A percentile compares a stretch with the other conserved stretches of the same genome.
phyloP scores from a whole-genome alignment of 225 moss, liverwort and hornwort species.

The Sphagnum contortum region DNA sequence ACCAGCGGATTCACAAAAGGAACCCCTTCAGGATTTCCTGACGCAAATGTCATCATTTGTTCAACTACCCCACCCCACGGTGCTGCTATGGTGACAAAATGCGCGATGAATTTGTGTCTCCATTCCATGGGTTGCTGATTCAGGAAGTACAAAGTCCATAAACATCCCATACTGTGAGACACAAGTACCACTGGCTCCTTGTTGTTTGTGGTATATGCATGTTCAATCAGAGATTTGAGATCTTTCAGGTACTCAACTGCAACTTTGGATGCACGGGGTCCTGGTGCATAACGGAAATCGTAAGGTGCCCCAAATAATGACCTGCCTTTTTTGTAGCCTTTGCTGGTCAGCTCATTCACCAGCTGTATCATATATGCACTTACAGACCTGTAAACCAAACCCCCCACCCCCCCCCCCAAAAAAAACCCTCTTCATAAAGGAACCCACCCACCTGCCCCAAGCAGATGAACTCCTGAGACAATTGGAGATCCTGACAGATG shows the following conservation, averaged over 20 bases:
- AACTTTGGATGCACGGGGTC: constrained; percentile 71
- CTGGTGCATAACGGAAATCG: constrained; percentile 85
- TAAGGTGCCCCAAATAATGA: constrained; percentile 84
- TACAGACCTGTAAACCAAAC: constrained; percentile 30
- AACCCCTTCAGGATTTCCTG: constrained; percentile 75
- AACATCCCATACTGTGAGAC: constrained; percentile 75
- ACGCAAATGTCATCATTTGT: constrained; percentile 84
- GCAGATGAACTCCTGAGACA: too few relatives aligned
- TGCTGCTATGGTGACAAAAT: constrained; percentile 58
- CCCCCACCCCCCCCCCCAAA: background rate
- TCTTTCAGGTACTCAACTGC: constrained; percentile 45
- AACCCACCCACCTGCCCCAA: background rate
- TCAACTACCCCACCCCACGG: constrained; percentile 89
- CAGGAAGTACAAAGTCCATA: constrained; percentile 75
- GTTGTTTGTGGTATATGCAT: constrained; percentile 42
- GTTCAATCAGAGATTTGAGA: constrained; percentile 62
- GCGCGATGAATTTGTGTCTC: constrained; percentile 44
- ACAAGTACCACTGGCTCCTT: constrained; percentile 53
- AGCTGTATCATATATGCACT: constrained; percentile 66
- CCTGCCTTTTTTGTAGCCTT: constrained; percentile 60
- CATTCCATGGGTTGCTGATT: constrained; percentile 69
- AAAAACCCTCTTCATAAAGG: background rate
- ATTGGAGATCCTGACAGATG: too few relatives aligned
- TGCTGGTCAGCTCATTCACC: constrained; percentile 41
- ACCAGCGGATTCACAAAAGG: constrained; percentile 56